Conservation (phyloP, 495 filamentous ascomycete species). For the Talaromyces wortmannii region DNA sequence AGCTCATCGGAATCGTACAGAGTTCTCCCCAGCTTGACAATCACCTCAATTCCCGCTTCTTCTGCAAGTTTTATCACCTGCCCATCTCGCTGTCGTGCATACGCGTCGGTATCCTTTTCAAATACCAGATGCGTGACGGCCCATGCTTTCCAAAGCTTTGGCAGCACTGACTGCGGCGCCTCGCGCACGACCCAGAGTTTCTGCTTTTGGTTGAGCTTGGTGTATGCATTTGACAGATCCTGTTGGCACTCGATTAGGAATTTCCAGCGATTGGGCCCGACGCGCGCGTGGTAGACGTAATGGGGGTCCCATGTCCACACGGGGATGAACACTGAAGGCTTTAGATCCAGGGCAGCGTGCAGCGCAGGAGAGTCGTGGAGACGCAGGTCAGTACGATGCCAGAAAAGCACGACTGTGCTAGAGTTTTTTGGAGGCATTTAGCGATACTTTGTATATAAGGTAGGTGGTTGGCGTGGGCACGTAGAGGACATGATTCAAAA, state of each 20-base stretch:
- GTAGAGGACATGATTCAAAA: not conserved
- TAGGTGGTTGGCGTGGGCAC: too few relatives aligned
- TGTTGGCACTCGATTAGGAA: conserved; percentile 63
- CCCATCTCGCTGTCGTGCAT: conserved; percentile 53
- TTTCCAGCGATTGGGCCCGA: conserved; percentile 60
- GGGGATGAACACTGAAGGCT: conserved; percentile 55
- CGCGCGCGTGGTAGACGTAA: conserved; percentile 62
- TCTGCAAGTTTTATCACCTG: conserved; percentile 46
- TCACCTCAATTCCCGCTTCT: conserved; percentile 56
- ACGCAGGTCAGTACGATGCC: conserved; percentile 68
- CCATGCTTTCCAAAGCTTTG: conserved; percentile 63
- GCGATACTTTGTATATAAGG: too few relatives aligned
- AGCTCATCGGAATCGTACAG: conserved; percentile 63
- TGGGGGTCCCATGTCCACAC: conserved; percentile 69
- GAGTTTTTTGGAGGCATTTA: conserved; percentile 19
- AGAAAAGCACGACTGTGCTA: conserved; percentile 56
- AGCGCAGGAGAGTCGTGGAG: conserved; percentile 67
- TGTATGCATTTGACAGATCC: conserved; percentile 55
- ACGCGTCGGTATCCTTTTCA: conserved; percentile 67
- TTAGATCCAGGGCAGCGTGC: conserved; percentile 54
- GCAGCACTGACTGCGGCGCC: conserved; percentile 57
- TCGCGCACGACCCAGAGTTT: conserved; percentile 62
- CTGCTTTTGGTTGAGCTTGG: conserved; percentile 53
- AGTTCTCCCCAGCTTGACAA: conserved; percentile 51
- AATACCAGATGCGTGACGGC: conserved; percentile 64